Evolutionary conservation across 1,284 basidiomycete species (phyloP), one percentile per base, ranked within the genome.

Genomic region (Ceratobasidium sp.): DNA sequence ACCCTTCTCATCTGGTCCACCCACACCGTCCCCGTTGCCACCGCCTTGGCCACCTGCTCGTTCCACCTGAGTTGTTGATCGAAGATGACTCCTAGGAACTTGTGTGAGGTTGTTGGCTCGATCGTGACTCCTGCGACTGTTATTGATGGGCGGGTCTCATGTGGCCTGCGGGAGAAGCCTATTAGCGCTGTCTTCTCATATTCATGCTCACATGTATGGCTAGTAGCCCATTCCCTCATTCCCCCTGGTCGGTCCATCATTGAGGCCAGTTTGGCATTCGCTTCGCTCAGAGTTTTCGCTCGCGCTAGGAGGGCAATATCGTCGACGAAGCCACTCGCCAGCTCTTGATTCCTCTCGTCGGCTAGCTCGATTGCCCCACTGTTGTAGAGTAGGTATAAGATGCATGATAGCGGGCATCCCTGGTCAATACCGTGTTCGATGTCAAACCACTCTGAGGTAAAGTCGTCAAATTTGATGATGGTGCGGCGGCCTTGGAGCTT

Each of bases 31-130:
- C 70, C 78, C 54, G 52, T 66, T 16, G 44, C 60, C 0, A 66
- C 46, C 16, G 75, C 77, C 23, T 50, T 50, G 5, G 55, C 54
- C 12, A 20, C 55, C 18, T 80, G 79, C 50, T 74, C n/a, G 6
- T 55, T 52, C 70, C 76, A 80, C 18, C 66, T 65, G 1, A 80
- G 77, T 41, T 77, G 64, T 23, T 64, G n/a, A 27, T 80, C 79
- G n/a, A 80, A 44, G 14, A 64, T 57, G 7, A 80, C 77, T 6
- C 79, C 79, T n/a, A 79, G 54, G 44, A 62, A 78, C n/a, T 67
- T 79, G 68, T 65, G 70, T 10, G 70, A 67, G 7, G 5, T 4
- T 6, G 60, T 4, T 10, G 64, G 62, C 23, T 41, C 16, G 30
- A 80, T 79, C 5, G 8, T 10, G 1, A 33, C 33, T 1, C 68